Conservation (phyloP, 1,284 basidiomycete genomes). For the Ceratobasidium sp. region DNA sequence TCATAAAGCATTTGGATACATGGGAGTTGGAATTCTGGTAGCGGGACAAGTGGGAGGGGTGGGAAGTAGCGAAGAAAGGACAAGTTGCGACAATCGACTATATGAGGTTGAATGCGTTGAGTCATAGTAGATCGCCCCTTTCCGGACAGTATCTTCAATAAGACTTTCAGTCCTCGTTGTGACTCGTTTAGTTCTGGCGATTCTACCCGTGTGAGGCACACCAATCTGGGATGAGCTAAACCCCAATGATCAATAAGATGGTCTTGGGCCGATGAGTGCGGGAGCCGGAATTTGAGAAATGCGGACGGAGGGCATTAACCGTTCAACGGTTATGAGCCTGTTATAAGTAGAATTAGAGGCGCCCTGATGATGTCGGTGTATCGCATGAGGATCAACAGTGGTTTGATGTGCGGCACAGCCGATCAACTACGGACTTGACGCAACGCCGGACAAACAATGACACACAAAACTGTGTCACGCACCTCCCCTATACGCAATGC, state of each 20-base stretch:
- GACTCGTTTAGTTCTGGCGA: not conserved
- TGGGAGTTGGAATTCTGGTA: not conserved
- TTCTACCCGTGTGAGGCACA: not conserved
- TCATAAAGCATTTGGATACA: not conserved
- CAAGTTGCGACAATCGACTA: not conserved
- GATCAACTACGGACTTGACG: not conserved
- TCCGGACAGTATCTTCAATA: not conserved
- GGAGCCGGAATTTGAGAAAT: not conserved
- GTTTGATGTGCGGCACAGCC: conserved; percentile 19
- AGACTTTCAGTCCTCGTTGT: not conserved
- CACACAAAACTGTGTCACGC: conserved; percentile 2
- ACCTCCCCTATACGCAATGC: not conserved
- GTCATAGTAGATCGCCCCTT: not conserved
- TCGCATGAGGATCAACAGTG: not conserved
- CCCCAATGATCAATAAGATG: not conserved
- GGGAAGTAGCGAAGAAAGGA: not conserved
- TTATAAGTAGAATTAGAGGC: not conserved
- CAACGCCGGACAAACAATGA: conserved; percentile 7
- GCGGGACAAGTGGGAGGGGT: not conserved
- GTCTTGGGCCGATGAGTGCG: not conserved
- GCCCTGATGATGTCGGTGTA: conserved; percentile 14
- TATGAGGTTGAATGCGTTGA: not conserved
- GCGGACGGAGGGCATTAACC: conserved; percentile 20
- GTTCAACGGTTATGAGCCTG: not conserved
- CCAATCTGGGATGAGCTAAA: not conserved